These are phyloP conservation scores for Cadophora gregata DNA, from an alignment of 2,329 filamentous ascomycete species.

Conservation along the genomic window DNA sequence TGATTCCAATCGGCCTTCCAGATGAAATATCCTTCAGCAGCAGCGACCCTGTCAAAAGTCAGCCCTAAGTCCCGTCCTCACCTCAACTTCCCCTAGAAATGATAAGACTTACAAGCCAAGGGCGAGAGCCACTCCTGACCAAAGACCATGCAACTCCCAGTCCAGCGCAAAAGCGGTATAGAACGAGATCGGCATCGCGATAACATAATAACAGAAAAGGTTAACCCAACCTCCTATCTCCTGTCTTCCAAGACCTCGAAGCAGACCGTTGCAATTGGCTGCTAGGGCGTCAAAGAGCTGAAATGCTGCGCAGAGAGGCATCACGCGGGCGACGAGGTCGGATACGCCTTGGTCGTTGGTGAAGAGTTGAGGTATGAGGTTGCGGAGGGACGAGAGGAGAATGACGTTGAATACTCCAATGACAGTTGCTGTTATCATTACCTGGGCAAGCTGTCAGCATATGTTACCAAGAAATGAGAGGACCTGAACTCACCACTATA, in stretches of 20 bases:
- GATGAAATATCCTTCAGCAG: slow-evolving; percentile 63
- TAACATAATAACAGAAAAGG: slow-evolving; percentile 81
- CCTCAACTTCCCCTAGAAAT: not conserved
- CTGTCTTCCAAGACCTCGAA: slow-evolving; percentile 87
- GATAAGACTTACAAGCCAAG: slow-evolving; percentile 45
- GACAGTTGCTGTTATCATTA: slow-evolving; percentile 67
- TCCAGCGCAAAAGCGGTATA: slow-evolving; percentile 75
- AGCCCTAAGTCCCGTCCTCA: slow-evolving; percentile 51
- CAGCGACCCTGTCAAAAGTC: slow-evolving; percentile 63
- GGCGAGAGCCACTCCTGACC: slow-evolving; percentile 76
- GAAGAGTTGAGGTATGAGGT: slow-evolving; percentile 78
- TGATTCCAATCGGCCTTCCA: slow-evolving; percentile 60
- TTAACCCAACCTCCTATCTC: slow-evolving; percentile 90
- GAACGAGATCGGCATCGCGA: slow-evolving; percentile 86
- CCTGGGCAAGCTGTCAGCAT: slow-evolving; percentile 42
- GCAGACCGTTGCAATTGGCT: slow-evolving; percentile 80
- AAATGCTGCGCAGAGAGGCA: slow-evolving; percentile 86
- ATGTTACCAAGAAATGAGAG: slow-evolving; percentile 6
- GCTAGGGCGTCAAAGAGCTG: slow-evolving; percentile 87
- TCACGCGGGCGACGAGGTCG: slow-evolving; percentile 67
- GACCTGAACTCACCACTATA: slow-evolving; percentile 61
- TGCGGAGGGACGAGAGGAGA: slow-evolving; percentile 70
- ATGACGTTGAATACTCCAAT: slow-evolving; percentile 83
- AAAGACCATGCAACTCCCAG: slow-evolving; percentile 82
- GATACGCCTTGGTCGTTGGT: slow-evolving; percentile 76